Evolutionary conservation across 2,329 filamentous ascomycete species (phyloP), one percentile per base, ranked within the genome.

Genomic region (Diatrype stigma): DNA sequence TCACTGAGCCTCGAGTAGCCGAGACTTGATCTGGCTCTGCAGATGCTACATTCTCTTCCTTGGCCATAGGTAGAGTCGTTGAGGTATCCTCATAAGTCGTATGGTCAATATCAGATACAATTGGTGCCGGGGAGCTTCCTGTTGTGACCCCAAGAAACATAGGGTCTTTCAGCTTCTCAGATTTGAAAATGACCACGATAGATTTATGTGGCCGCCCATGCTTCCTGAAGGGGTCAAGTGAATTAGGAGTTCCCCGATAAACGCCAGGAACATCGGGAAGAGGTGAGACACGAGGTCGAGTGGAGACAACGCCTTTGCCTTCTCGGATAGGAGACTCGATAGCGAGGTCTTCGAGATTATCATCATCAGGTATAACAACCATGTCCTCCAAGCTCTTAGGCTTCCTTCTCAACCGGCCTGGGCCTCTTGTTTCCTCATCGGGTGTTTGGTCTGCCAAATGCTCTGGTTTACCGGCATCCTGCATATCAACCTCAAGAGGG

Each of bases 171-270:
- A 68, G 58, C 32, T 52, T 56, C 22, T 64, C 57, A 21, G 50
- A 55, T 32, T 58, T 60, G 38, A 68, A 60, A 47, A 63, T 58
- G 12, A 68, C 37, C 11, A 68, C 63, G 5, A 64, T 42, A n/a
- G 66, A 67, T 32, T 55, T 66, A 42, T 52, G 62, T 22, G 55
- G 60, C 49, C 66, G 61, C 2, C 65, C 66, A 38, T 58, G 63
- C 16, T 48, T 53, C 34, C 57, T 60, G 10, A 26, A 50, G 19
- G 61, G 60, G 49, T 63, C 62, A 22, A 68, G 47, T 4, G 60
- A 61, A 46, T 66, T 66, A 26, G 59, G 55, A 35, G 48, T 44
- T 11, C 62, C 63, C 37, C 56, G 60, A 49, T 65, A 63, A 34
- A 65, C 60, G 17, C 64, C 61, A 30, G 63, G 56, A 16, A 53